A percentile compares a stretch with the other conserved stretches of the same genome.
Conservation (phyloP, 2,329 filamentous ascomycete genomes). For the Ophiocordyceps polyrhachis-furcata region DNA sequence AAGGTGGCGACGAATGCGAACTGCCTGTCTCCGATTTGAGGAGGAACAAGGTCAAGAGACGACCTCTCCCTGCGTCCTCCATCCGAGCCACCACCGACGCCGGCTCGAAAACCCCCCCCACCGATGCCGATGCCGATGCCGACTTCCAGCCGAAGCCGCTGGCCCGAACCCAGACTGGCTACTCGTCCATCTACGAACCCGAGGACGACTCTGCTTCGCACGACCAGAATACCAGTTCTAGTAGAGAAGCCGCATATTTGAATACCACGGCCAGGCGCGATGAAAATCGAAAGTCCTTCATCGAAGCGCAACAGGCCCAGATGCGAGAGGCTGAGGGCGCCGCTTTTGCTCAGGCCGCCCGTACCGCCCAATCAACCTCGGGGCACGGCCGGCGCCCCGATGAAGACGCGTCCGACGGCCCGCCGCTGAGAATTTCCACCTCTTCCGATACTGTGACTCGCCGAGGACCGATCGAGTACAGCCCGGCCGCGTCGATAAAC, state of each 20-base stretch:
- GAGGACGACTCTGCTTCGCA: background rate
- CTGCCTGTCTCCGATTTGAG: slow-evolving; percentile 54
- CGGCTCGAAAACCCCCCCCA: slow-evolving; percentile 1
- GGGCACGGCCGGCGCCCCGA: slow-evolving; percentile 15
- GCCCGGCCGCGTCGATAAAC: slow-evolving; percentile 19
- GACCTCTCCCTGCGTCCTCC: slow-evolving; percentile 12
- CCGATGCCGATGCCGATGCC: slow-evolving; percentile 10
- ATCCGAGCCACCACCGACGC: background rate
- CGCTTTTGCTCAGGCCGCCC: slow-evolving; percentile 33
- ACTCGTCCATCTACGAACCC: slow-evolving; percentile 15
- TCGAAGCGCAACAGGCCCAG: slow-evolving; percentile 37
- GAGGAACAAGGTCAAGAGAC: slow-evolving; percentile 27
- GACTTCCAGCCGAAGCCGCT: slow-evolving; percentile 35
- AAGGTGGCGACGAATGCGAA: slow-evolving; percentile 76
- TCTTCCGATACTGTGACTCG: slow-evolving; percentile 11
- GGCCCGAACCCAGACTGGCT: slow-evolving; percentile 39
- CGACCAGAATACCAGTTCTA: background rate
- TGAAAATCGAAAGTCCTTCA: slow-evolving; percentile 37
- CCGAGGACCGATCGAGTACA: slow-evolving; percentile 17
- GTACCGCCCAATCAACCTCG: slow-evolving; percentile 14
- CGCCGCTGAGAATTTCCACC: slow-evolving; percentile 7
- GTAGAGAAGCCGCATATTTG: slow-evolving; percentile 21
- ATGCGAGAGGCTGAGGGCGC: slow-evolving; percentile 42
- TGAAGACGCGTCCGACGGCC: slow-evolving; percentile 9
- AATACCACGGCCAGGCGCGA: slow-evolving; percentile 23